Base-by-base conservation (phyloP, 371 early-diverging fungal species). In the Mucor lusitanicus region DNA sequence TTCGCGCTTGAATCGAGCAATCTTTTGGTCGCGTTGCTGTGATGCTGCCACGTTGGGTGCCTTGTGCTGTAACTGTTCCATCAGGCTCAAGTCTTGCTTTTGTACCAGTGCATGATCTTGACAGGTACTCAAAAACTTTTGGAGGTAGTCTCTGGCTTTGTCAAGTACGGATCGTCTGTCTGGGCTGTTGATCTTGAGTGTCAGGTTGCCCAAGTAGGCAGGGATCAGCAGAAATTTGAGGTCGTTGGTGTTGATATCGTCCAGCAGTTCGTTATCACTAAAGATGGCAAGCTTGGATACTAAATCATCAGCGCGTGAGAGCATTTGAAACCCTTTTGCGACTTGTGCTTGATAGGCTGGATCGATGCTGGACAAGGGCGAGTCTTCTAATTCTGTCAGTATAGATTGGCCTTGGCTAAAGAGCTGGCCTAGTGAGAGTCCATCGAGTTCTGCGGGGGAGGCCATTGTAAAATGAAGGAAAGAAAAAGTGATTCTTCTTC, bases 201-300 rank as follows among this genome's bases (percentile, higher is more conserved):
- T 72, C 6, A 91, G 71, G 33, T 91, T 88, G 15, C 92, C 96
- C 13, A 93, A 75, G 67, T 93, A 95, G n/a, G 86, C 89, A n/a
- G 90, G 81, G 13, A 88, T 81, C 27, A 95, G 71, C 0, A 97
- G 69, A 64, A 89, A 93, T 46, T 90, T 84, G 40, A 97, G 78
- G 74, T 96, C 93, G 32, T 84, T 78, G 6, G 95, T 90, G 67
- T 89, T 90, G 58, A 96, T 89, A 70, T 97, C 97, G 17, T 97
- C 95, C 42, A 94, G 54, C 6, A 88, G 80, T 69, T 97, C 97
- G 76, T 97, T 97, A 12, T 80, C 80, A 72, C 94, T 94, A 71
- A 97, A 97, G 35, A 97, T 73, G 21, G 85, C 78, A 19, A 94
- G 86, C 27, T 82, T 74, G 25, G 82, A 77, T 17, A 92, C 85